Conservation (phyloP, 192 early-diverging fungal species). For the Backusella morwellensis region DNA sequence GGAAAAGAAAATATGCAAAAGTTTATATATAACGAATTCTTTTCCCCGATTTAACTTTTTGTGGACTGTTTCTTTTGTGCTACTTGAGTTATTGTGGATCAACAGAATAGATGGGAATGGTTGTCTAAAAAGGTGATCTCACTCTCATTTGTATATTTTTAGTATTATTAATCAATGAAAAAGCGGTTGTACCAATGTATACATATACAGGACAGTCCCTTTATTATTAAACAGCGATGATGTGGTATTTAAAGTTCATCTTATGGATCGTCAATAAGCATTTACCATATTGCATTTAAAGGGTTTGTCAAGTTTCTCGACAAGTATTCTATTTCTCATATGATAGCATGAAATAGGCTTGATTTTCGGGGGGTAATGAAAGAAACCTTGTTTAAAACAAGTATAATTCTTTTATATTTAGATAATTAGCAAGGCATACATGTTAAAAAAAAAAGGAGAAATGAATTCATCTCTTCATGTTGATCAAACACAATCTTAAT, state of each 20-base stretch:
- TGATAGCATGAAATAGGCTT: background rate
- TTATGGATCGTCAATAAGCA: background rate
- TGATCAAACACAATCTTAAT: background rate
- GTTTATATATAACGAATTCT: background rate
- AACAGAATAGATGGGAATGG: no score
- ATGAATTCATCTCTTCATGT: background rate
- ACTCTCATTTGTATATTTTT: no score
- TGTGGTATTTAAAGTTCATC: no score
- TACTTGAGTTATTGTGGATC: background rate
- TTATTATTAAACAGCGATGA: no score
- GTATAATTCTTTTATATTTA: no score
- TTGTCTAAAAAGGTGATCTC: no score
- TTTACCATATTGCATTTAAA: background rate
- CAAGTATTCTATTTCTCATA: background rate
- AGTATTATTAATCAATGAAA: no score
- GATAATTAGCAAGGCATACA: no score
- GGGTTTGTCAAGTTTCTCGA: background rate
- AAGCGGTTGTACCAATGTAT: no score
- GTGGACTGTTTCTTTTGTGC: background rate
- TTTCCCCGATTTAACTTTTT: background rate
- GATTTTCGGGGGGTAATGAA: background rate
- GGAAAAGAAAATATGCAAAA: background rate
- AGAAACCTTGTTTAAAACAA: background rate
- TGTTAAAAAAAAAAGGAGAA: background rate
- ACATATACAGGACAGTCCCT: no score